Evolutionary conservation across 768 basidiomycete genomes (phyloP), one percentile per base, ranked within the genome.

Genomic region (Mycena rosella): DNA sequence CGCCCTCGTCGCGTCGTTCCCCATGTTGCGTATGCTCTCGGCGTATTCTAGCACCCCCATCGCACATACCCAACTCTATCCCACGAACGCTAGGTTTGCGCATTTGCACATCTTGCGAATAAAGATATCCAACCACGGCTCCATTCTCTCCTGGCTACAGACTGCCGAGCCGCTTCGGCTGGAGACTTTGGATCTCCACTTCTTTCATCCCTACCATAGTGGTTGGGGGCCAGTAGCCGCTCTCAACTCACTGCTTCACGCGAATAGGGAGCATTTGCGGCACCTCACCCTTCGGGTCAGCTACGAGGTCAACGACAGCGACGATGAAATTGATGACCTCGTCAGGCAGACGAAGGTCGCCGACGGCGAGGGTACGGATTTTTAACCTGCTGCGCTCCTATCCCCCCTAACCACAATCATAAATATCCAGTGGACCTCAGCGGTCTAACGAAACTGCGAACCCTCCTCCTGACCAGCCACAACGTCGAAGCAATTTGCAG

Each of bases 221-320:
- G 66, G 66, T 1, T 67, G 66, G 66, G 66, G 66, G 6, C 66
- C 66, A 1, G 51, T 67, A 7, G 10, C 29, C 15, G 38, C 66
- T 4, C 8, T 67, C 1, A 57, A 58, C 5, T n/a, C 66, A 26
- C 24, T 53, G 32, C 56, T 67, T 10, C 22, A 13, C 38, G 47
- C 60, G 7, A 51, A n/a, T 24, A 56, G 34, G 4, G 54, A 27
- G 4, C 42, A 51, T 52, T n/a, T 67, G 26, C 60, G 40, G 17
- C 4, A 51, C 32, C 30, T 67, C 18, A 29, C 27, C 9, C 22
- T 67, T 4, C 47, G 36, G 18, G 13, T 67, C 27, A 47, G 22
- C 13, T 63, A 58, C 26, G n/a, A n/a, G n/a, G 66, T 60, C 14
- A 52, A 67, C 27, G 34, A 27, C 42, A 54, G 56, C 24, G 26